Base-by-base conservation (phyloP, 257 asterid genomes). In the Apocynum venetum region DNA sequence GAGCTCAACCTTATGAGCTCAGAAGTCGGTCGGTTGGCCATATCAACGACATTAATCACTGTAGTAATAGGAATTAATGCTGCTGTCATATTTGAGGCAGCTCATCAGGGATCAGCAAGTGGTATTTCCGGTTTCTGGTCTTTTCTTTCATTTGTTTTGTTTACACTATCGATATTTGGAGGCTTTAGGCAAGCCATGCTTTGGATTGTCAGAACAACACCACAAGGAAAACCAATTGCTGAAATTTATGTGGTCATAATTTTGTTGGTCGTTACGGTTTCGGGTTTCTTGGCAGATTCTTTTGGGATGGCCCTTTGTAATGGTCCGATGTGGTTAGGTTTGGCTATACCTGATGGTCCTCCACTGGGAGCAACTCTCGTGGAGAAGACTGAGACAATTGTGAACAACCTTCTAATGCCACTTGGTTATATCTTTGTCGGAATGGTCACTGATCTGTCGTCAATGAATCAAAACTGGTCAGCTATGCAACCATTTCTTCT, bases 271-370 rank as follows among this genome's bases (percentile, higher is more conserved):
- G 99, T 95, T 43, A 4, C 86, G 83, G 86, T 93, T 4, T 40
- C 67, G 10, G 98, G 88, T 4, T 85, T 95, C 49, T 1, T 90
- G 15, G 77, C 96, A 8, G 99, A 93, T 77, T 71, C 80, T 76
- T 69, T 79, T 0, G 99, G 99, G 1, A 56, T 93, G 70, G 92
- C 96, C 71, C 71, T 95, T 13, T 88, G 85, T 10, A 91, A 91
- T 36, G 99, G 97, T 41, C 89, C 99, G 0, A 35, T 95, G 19
- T 93, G 96, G 97, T 87, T 95, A 1, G 99, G 99, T 2, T 78
- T 95, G 85, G 99, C 93, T 0, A 88, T 91, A 8, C 98, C 98
- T 0, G 97, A 91, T 25, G 98, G 98, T 11, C 99, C 97, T 8
- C 98, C 99, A 0, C 76, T 95, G 74, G 99, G 98, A 38, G 87